These are phyloP conservation scores for Parasarocladium wereldwijsianum DNA, from an alignment of 2,329 filamentous ascomycete species.

Conservation along the genomic window DNA sequence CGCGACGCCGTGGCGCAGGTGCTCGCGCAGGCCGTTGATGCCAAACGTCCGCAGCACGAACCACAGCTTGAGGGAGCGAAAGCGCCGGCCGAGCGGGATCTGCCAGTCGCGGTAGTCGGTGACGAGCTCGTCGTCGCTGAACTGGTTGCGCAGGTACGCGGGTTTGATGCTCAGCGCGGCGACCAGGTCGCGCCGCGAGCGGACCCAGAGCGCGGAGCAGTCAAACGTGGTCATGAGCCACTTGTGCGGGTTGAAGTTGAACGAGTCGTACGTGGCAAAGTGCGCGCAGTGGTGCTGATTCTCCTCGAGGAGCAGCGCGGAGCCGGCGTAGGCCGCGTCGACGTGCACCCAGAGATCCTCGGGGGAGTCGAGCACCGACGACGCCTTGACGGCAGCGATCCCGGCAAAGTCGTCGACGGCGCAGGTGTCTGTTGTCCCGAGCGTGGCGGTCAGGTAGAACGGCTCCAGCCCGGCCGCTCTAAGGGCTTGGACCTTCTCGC, in stretches of 20 bases:
- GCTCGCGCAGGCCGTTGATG: slow-evolving; percentile 55
- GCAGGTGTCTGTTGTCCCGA: slow-evolving; percentile 82
- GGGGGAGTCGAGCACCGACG: too few relatives aligned
- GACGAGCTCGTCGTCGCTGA: slow-evolving; percentile 68
- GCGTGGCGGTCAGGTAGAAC: slow-evolving; percentile 71
- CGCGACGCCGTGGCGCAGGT: slow-evolving; percentile 54
- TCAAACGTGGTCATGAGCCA: slow-evolving; percentile 95
- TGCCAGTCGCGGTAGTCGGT: slow-evolving; percentile 97
- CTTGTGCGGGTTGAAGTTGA: slow-evolving; percentile 95
- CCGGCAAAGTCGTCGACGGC: slow-evolving; percentile 69
- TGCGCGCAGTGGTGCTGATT: slow-evolving; percentile 53
- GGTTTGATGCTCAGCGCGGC: slow-evolving; percentile 66
- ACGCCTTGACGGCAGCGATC: slow-evolving; percentile 38
- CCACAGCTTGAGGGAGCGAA: slow-evolving; percentile 86
- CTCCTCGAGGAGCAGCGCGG: slow-evolving; percentile 69
- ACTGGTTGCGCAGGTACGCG: slow-evolving; percentile 67
- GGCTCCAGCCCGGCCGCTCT: slow-evolving; percentile 59
- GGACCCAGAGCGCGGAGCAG: slow-evolving; percentile 65
- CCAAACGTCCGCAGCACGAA: slow-evolving; percentile 82
- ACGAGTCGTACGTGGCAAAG: slow-evolving; percentile 63
- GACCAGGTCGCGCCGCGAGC: slow-evolving; percentile 60
- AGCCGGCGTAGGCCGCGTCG: slow-evolving; percentile 84
- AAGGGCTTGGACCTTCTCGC: slow-evolving; percentile 46
- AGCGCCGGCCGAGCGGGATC: slow-evolving; percentile 79
- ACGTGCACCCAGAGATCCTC: slow-evolving; percentile 93